Evolutionary conservation across 192 early-diverging fungal species (phyloP), one percentile per base, ranked within the genome.

Genomic region (Entomortierella chlamydospora): DNA sequence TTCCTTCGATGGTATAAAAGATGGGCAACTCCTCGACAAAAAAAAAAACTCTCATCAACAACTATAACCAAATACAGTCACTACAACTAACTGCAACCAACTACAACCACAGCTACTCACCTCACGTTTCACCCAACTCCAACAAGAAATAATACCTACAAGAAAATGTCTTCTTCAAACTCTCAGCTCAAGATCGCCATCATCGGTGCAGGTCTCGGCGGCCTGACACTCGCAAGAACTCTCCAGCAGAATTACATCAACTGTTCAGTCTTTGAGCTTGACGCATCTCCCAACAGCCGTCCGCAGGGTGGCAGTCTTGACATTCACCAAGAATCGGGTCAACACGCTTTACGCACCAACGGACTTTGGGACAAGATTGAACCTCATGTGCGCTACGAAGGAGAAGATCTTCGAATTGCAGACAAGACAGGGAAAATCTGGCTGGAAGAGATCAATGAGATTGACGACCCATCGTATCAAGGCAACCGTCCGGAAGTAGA

Each of bases 271-370:
- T 89, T 72, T 71, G 87, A 89, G 30, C 58, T 61, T 12, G 85
- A 89, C 9, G 15, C 51, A 12, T 59, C 64, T 15, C 47, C 58
- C 20, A 47, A 26, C 47, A 60, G 56, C 31, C 72, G 87, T 12
- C 5, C 57, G 0, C 87, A 89, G 68, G 87, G 87, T 34, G 84
- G 87, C 17, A 64, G 81, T 11, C 83, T 88, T 33, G 85, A 88
- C 57, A 57, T 88, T n/a, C 73, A 88, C 57, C 56, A 23, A 3
- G 72, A 70, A 30, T 77, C 85, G 15, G 87, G 87, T 25, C 87
- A 84, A 50, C 25, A 18, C 50, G 68, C 68, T 26, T 57, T 70
- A 13, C 54, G 63, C 31, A 59, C 59, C 23, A 81, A 83, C 26
- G 73, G 61, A 15, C 63, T 89, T 18, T 66, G 52, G 57, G 64